These are phyloP conservation scores for Eleusine coracana DNA, from an alignment of 176 grass and related monocot species.

Conservation along the genomic window DNA sequence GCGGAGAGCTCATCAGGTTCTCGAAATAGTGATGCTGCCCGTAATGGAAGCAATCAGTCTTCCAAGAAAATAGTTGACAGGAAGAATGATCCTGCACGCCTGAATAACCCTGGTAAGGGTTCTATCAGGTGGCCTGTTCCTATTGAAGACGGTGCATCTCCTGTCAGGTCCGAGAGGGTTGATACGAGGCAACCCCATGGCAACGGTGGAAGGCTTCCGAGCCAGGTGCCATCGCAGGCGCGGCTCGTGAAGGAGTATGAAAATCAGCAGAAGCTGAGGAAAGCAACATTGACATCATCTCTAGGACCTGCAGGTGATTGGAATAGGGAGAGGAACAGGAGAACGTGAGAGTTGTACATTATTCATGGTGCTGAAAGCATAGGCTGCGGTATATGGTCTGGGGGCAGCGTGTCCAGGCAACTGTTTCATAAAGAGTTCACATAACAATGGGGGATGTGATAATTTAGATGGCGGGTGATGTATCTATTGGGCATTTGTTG, in stretches of 20 bases:
- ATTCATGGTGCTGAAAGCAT: constrained; percentile 46
- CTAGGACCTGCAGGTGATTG: constrained; percentile 73
- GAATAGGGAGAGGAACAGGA: constrained; percentile 88
- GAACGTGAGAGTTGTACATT: constrained; percentile 80
- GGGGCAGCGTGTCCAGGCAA: constrained; percentile 52
- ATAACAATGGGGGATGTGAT: constrained; percentile 45
- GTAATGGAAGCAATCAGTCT: constrained; percentile 43
- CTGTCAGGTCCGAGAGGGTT: constrained; percentile 50
- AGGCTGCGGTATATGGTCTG: constrained; percentile 50
- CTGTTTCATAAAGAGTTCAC: constrained; percentile 75
- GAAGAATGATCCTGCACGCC: constrained; percentile 60
- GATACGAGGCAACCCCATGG: constrained; percentile 58
- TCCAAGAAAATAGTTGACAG: constrained; percentile 60
- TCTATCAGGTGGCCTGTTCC: constrained; percentile 66
- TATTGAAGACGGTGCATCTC: constrained; percentile 51
- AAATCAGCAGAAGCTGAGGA: constrained; percentile 87
- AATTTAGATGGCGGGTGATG: constrained; percentile 54
- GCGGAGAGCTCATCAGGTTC: constrained; percentile 55
- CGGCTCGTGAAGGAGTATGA: constrained; percentile 75
- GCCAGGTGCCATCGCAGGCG: constrained; percentile 49
- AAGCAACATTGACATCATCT: constrained; percentile 75
- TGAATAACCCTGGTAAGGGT: constrained; percentile 65
- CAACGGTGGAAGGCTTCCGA: constrained; percentile 51
- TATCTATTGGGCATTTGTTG: constrained; percentile 59
- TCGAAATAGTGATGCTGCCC: constrained; percentile 59